Conservation (phyloP, 108 stramenopile species). For the Cyclostephanos tholiformis region DNA sequence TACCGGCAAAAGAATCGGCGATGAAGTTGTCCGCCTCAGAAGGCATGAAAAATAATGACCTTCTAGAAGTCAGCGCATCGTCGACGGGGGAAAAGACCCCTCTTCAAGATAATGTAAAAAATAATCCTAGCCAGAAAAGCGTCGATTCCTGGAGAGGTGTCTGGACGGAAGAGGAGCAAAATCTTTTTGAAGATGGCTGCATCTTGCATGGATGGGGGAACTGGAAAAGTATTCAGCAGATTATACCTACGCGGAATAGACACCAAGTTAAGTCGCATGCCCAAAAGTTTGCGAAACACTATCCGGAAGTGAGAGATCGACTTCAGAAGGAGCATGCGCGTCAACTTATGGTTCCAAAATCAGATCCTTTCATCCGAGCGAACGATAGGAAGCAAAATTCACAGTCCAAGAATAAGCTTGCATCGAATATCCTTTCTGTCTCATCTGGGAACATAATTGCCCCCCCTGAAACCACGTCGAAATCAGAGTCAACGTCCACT, state of each 20-base stretch:
- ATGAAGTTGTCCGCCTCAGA: not conserved
- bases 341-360: not conserved
- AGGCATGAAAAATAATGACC: too few relatives aligned
- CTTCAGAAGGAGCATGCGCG: too few relatives aligned
- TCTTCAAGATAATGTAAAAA: not conserved
- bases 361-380: not conserved
- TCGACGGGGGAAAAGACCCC: not conserved
- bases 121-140: not conserved
- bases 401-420: not conserved
- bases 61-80: not conserved
- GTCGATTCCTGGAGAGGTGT: not conserved
- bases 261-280: too few relatives aligned
- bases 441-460: too few relatives aligned
- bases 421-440: too few relatives aligned
- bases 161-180: too few relatives aligned
- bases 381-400: not conserved
- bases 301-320: too few relatives aligned
- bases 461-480: not conserved
- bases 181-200: too few relatives aligned
- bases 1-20: not conserved
- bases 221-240: constrained; percentile 17
- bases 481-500: not conserved
- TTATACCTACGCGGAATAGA: too few relatives aligned
- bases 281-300: too few relatives aligned
- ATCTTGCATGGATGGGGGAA: constrained; percentile 27